phyloP scores from a whole-genome alignment of 2,329 filamentous ascomycete species.

The Aspergillus nomiae region DNA sequence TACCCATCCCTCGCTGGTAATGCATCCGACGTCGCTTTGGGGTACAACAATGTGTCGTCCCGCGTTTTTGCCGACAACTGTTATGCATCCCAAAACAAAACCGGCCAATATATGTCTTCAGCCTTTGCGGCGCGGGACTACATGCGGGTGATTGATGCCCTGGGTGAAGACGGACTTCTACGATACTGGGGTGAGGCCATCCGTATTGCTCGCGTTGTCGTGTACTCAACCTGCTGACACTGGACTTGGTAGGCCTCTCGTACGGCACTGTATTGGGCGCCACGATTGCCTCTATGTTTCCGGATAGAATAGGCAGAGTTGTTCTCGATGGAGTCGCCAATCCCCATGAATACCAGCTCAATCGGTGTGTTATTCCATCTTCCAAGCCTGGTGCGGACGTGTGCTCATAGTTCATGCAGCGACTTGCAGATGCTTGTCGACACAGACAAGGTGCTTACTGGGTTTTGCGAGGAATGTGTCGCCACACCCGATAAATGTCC shows the following conservation, averaged over 20 bases:
- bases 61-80: not conserved
- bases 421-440: not conserved
- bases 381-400: too few species aligned
- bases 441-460: slow-evolving; percentile 2
- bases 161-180: slow-evolving; percentile 42
- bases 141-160: slow-evolving; percentile 45
- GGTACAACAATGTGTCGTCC: not conserved
- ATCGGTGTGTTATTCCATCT: not conserved
- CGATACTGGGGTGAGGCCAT: slow-evolving; percentile 39
- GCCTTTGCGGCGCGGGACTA: slow-evolving; percentile 48
- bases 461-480: slow-evolving; percentile 1
- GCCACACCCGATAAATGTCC: not conserved
- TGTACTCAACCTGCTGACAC: not conserved
- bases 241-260: not conserved
- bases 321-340: slow-evolving; percentile 21
- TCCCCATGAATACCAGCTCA: slow-evolving; percentile 14
- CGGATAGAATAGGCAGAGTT: slow-evolving; percentile 13
- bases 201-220: too few species aligned
- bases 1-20: not conserved
- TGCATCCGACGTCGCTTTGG: not conserved
- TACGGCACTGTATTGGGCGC: slow-evolving; percentile 19
- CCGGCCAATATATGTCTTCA: slow-evolving; percentile 38
- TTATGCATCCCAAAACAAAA: not conserved
- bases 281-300: slow-evolving; percentile 19
- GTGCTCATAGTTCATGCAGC: not conserved